phyloP scores from a whole-genome alignment of 2,329 filamentous ascomycete species.

The Aaosphaeria pasadenensis region DNA sequence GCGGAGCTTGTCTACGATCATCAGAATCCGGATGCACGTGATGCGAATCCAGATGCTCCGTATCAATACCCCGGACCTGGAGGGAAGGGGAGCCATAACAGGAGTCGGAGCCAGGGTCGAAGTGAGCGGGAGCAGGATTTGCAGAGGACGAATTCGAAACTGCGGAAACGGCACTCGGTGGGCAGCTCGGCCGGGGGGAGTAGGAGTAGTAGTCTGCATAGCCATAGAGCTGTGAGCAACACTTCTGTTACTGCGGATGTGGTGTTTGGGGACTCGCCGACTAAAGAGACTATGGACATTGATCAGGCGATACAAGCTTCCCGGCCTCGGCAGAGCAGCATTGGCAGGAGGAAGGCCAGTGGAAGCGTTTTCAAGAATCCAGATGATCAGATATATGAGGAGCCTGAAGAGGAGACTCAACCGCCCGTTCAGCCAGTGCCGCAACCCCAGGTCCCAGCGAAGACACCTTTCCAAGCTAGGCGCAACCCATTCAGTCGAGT shows the following conservation, averaged over 20 bases:
- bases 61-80: conserved; percentile 63
- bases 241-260: conserved; percentile 17
- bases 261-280: conserved; percentile 16
- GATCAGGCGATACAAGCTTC: conserved; percentile 7
- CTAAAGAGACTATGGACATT: conserved; percentile 13
- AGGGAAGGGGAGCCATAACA: conserved; percentile 68
- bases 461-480: conserved; percentile 51
- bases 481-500: conserved; percentile 65
- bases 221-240: conserved; percentile 33
- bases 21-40: conserved; percentile 65
- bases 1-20: conserved; percentile 78
- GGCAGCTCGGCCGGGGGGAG: conserved; percentile 29
- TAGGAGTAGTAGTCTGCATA: conserved; percentile 38
- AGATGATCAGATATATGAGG: conserved; percentile 84
- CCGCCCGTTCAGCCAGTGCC: conserved; percentile 24
- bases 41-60: conserved; percentile 50
- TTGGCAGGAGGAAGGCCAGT: conserved; percentile 67
- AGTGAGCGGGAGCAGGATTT: conserved; percentile 28
- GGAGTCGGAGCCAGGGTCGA: conserved; percentile 41
- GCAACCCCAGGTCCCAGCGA: conserved; percentile 28
- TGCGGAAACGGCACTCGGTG: conserved; percentile 35
- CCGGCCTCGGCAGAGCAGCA: conserved; percentile 57
- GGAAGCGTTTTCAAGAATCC: conserved; percentile 66
- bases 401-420: conserved; percentile 58
- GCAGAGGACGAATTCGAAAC: conserved; percentile 30